A percentile compares a stretch with the other conserved stretches of the same genome.
phyloP scores from a whole-genome alignment of 2,329 filamentous ascomycete species.

The Scortechinia acanthostroma region DNA sequence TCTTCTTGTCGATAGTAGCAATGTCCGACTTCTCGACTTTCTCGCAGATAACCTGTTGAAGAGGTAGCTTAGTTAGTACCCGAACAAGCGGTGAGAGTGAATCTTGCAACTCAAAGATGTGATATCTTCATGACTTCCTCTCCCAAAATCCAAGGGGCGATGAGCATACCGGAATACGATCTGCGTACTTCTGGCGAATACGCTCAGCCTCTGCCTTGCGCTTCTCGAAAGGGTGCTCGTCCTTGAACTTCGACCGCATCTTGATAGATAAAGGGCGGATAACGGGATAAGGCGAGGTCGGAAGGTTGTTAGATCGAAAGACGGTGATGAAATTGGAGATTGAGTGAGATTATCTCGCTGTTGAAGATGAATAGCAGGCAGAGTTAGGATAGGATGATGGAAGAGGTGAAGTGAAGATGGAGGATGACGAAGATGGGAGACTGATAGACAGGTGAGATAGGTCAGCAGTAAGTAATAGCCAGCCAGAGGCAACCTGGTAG shows the following conservation, averaged over 20 bases:
- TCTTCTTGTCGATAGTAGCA: conserved; percentile 99
- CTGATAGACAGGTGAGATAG: background rate
- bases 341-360: conserved; percentile 6
- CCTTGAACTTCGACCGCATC: conserved; percentile 99
- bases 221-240: conserved; percentile 99
- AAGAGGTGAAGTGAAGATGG: conserved; percentile 6
- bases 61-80: background rate
- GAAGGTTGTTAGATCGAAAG: conserved; percentile 4
- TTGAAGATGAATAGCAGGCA: conserved; percentile 11
- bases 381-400: conserved; percentile 13
- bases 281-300: conserved; percentile 7
- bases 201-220: conserved; percentile 99
- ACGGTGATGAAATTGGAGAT: conserved; percentile 1
- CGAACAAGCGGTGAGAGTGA: conserved; percentile 8
- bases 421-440: conserved; percentile 3
- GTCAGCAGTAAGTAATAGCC: background rate
- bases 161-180: conserved; percentile 86
- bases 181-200: conserved; percentile 96
- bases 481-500: too few relatives aligned
- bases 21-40: conserved; percentile 99
- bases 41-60: conserved; percentile 88
- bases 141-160: conserved; percentile 6
- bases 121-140: conserved; percentile 1
- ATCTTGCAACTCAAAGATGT: conserved; percentile 5
- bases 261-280: conserved; percentile 33